phyloP scores from a whole-genome alignment of 2,329 filamentous ascomycete genomes.

The Stachybotrys echinatus region DNA sequence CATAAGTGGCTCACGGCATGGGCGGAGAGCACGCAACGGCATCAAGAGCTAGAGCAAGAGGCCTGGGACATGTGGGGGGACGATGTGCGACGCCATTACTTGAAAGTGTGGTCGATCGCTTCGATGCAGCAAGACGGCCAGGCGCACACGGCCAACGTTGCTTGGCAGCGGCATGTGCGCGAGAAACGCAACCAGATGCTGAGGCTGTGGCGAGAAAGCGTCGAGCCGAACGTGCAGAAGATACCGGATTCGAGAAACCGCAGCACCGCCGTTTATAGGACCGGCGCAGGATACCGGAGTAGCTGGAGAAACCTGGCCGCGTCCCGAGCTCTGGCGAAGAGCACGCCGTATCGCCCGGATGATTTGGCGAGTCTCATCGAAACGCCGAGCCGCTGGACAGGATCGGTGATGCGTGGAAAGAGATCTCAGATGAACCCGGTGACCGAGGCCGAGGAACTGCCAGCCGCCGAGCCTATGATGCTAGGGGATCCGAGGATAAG shows the following conservation, averaged over 20 bases:
- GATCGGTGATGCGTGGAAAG: slow-evolving; percentile 30
- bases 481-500: slow-evolving; percentile 12
- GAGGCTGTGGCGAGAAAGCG: slow-evolving; percentile 22
- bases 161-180: slow-evolving; percentile 22
- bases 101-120: slow-evolving; percentile 31
- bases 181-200: slow-evolving; percentile 24
- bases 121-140: slow-evolving; percentile 29
- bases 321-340: slow-evolving; percentile 15
- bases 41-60: slow-evolving; percentile 16
- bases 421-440: slow-evolving; percentile 23
- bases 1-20: slow-evolving; percentile 16
- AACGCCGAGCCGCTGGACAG: slow-evolving; percentile 43
- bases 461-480: slow-evolving; percentile 12
- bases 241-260: neutral
- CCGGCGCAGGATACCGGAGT: slow-evolving; percentile 12
- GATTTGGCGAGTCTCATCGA: slow-evolving; percentile 19
- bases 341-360: slow-evolving; percentile 13
- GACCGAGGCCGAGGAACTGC: slow-evolving; percentile 22
- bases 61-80: slow-evolving; percentile 25
- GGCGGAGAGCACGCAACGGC: slow-evolving; percentile 11
- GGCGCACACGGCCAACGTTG: slow-evolving; percentile 28
- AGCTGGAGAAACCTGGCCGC: slow-evolving; percentile 19
- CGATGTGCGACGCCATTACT: slow-evolving; percentile 23
- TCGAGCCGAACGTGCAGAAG: neutral
- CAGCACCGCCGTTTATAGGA: neutral